Base-by-base conservation (phyloP, 2,329 filamentous ascomycete genomes). In the Penicillium sp. region DNA sequence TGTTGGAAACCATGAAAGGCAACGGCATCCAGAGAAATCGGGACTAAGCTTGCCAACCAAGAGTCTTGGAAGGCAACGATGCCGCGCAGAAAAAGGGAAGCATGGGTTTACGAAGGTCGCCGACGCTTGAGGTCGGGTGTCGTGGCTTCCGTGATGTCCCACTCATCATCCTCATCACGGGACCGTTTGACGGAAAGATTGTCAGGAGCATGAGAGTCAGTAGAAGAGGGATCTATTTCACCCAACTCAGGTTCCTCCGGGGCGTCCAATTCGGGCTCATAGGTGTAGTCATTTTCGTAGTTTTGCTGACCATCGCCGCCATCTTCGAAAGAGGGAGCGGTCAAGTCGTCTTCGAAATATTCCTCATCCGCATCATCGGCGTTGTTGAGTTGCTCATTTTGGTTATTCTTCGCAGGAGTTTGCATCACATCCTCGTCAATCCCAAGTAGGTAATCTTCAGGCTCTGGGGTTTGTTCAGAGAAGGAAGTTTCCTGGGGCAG, bases 91-190 rank as follows among this genome's bases (percentile, higher is more conserved):
- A 59, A 55, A 45, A 54, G 57, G 33, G 43, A n/a, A 45, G 44
- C 35, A 27, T 19, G 49, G 49, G 48, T 62, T 71, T 62, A 72
- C 71, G 74, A 78, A 64, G 78, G 77, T 56, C 82, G 81, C 68
- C 77, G 79, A 65, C 82, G 82, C 74, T 85, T 85, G 71, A 75
- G 68, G 68, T 82, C 82, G 75, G 65, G 56, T 42, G 58, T 57
- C 39, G 60, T 62, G 65, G 65, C 35, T 55, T 64, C 55, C 66
- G 52, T 53, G 64, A 56, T 35, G 26, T 63, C 71, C 57, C 68
- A 63, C 44, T 74, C 73, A 39, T 75, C 73, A 52, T 75, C 73
- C 22, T 64, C 62, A 29, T 71, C 71, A 46, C 73, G 73, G n/a
- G 68, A 60, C 24, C 73, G 71, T 60, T 76, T 76, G 52, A 64